Evolutionary conservation across 768 basidiomycete species (phyloP).

Genomic region (Pulveroboletus ravenelii): DNA sequence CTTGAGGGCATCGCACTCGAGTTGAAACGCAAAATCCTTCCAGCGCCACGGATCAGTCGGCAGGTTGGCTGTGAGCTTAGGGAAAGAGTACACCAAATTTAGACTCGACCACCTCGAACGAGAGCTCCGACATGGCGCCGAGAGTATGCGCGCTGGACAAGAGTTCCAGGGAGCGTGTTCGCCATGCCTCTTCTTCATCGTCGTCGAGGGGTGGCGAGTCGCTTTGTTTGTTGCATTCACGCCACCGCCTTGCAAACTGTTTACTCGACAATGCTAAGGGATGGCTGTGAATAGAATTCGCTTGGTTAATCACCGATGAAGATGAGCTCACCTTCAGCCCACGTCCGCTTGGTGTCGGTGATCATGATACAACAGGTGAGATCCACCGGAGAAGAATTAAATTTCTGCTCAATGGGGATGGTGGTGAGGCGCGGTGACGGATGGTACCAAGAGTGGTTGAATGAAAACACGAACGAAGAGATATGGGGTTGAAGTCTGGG

Average conservation of each 20-base stretch:
- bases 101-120: conserved; percentile 58
- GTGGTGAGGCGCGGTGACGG: conserved; percentile 6
- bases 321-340: conserved; percentile 59
- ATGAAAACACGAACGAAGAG: conserved; percentile 53
- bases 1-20: conserved; percentile 57
- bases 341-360: conserved; percentile 71
- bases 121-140: conserved; percentile 50
- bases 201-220: conserved; percentile 27
- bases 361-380: conserved; percentile 56
- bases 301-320: conserved; percentile 20
- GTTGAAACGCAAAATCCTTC: conserved; percentile 63
- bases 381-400: conserved; percentile 50
- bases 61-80: conserved; percentile 1
- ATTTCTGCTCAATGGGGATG: conserved; percentile 48
- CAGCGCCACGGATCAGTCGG: conserved; percentile 12
- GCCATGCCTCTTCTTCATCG: conserved; percentile 60
- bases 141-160: conserved; percentile 58
- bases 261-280: conserved; percentile 49
- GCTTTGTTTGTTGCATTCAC: conserved; percentile 44
- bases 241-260: conserved; percentile 68
- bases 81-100: conserved; percentile 47
- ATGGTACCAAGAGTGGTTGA: conserved; percentile 6
- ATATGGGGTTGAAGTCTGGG: conserved; percentile 58
- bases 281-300: conserved; percentile 11
- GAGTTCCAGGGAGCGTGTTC: conserved; percentile 47